Evolutionary conservation across 352 stramenopile genomes (phyloP), one percentile per base, ranked within the genome.

Genomic region (Pseudoperonospora humuli): DNA sequence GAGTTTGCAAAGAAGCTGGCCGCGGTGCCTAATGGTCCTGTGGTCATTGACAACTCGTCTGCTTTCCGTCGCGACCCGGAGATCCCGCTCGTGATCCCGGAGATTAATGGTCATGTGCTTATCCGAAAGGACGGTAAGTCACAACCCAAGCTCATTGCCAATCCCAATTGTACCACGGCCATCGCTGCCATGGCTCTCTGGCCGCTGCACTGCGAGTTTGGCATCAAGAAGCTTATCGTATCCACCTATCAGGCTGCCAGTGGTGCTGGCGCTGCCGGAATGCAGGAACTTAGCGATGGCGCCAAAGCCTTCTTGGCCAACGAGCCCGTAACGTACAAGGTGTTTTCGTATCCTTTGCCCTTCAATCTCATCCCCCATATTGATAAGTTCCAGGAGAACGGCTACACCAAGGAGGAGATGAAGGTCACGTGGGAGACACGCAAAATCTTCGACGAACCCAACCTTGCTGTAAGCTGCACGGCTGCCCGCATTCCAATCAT

Each of bases 301-400:
- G 75, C 70, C 19, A 73, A 70, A n/a, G 79, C 81, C 21, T 70
- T 85, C 35, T 52, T 95, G 25, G 75, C 48, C 5, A 84, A 88
- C 46, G 67, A 96, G 54, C 50, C 66, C 2, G 57, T 81, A 18
- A 60, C 75, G 26, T 84, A 97, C 66, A 94, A 95, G 56, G 75
- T 98, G 7, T 99, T 99, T 71, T 89, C 93, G 25, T 93, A 98
- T 74, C 93, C 95, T 36, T 64, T 99, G 39, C 89, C 95, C 11
- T 98, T 98, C 70, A 99, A 99, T 74, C 83, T 99, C 15, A 98
- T 99, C 64, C 96, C 96, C 29, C 96, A 99, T 66, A 98, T 99
- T 67, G 96, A 99, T 70, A 97, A 97, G 63, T 99, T 99, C 62
- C 95, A 98, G 70, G 81, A 95, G 7, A 98, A 99, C 62, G 87